Evolutionary conservation across 2,329 filamentous ascomycete species (phyloP).

Genomic region (Knoxdaviesia capensis): DNA sequence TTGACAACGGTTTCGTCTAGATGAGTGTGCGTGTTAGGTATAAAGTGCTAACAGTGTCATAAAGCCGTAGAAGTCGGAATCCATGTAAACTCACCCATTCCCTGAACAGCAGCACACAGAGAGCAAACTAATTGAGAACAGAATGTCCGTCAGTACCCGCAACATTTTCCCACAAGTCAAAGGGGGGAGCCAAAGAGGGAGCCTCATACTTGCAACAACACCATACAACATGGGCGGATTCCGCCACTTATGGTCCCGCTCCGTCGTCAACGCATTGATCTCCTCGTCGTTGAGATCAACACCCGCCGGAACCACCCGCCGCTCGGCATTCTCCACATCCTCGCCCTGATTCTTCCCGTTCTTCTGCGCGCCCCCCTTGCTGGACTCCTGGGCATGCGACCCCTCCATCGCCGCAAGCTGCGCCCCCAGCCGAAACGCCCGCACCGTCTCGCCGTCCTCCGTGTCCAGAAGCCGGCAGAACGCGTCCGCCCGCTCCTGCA

Average conservation of each 20-base stretch:
- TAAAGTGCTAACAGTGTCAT: not conserved
- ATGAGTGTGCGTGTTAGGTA: slow-evolving; percentile 8
- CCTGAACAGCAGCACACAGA: slow-evolving; percentile 49
- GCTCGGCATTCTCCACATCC: too few relatives aligned
- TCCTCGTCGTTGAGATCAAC: slow-evolving; percentile 32
- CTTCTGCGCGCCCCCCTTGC: too few relatives aligned
- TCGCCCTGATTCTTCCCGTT: too few relatives aligned
- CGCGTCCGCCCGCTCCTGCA: not conserved
- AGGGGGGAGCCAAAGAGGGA: slow-evolving; percentile 6
- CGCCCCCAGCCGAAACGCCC: slow-evolving; percentile 38
- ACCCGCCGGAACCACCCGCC: too few relatives aligned
- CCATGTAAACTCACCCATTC: slow-evolving; percentile 22
- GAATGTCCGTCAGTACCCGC: not conserved
- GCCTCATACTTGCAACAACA: slow-evolving; percentile 29
- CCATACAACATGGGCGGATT: slow-evolving; percentile 46
- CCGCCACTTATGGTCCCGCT: slow-evolving; percentile 47
- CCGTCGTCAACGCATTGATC: slow-evolving; percentile 31
- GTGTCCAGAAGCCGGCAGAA: slow-evolving; percentile 24
- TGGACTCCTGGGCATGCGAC: too few relatives aligned
- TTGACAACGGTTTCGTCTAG: slow-evolving; percentile 45
- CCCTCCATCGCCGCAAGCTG: slow-evolving; percentile 21
- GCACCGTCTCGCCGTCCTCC: slow-evolving; percentile 31
- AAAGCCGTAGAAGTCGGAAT: not conserved
- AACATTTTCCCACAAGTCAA: too few relatives aligned
- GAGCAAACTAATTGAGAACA: slow-evolving; percentile 26